Evolutionary conservation across 805 yeast species (phyloP), one percentile per base, ranked within the genome.

Genomic region (Nakazawaea ambrosiae): DNA sequence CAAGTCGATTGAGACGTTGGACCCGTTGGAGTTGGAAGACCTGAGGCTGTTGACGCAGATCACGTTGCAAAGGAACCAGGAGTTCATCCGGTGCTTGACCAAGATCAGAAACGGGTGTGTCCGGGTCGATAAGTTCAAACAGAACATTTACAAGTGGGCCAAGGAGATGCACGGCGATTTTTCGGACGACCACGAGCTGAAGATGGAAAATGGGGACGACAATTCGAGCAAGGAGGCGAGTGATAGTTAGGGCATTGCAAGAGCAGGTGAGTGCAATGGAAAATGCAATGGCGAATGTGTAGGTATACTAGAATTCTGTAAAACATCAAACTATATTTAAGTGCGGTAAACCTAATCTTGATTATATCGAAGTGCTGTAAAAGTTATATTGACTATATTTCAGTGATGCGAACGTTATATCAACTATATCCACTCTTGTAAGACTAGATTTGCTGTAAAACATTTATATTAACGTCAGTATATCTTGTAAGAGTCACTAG

Each of bases 21-120:
- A 63, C 3, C 60, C 65, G 0, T 81, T 73, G 27, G 70, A 68
- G 24, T 82, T 86, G 4, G 84, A 79, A 46, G 82, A 78, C 34
- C 66, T 84, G 1, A 64, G 90, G 44, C 89, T 82, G 49, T 68
- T 78, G 55, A 78, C 75, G 36, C 96, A 73, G 65, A 87, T 81
- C 31, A 81, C 82, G 0, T 65, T 87, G 31, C 95, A 89, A 57
- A 76, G 90, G 44, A 75, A 79, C 41, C 88, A 86, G 52, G 97
- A 92, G 57, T 90, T 81, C 54, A 80, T 88, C 36, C 70, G 90
- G 49, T 83, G 88, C 43, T 63, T 92, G 50, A 66, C 75, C n/a
- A 73, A 68, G 25, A 70, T 92, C 26, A 70, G 97, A 47, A 70
- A 70, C 49, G 94, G 88, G 1, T 62, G 90, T 20, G 76, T 83